These are phyloP conservation scores for Planoprotostelium fungivorum DNA, from an alignment of 78 protist genomes.

Conservation along the genomic window DNA sequence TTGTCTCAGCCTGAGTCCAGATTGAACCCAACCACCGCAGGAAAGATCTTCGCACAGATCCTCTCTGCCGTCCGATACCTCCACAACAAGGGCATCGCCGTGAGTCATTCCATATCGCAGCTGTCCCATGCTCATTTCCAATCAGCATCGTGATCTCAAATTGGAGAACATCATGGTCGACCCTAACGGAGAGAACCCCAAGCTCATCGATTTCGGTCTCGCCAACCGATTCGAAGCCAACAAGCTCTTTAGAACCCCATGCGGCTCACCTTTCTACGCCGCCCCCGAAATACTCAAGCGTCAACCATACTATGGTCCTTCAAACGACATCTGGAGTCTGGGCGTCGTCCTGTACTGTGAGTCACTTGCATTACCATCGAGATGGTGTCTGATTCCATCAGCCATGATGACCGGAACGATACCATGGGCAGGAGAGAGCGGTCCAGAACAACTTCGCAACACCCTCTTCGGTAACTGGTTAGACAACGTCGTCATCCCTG, in stretches of 20 bases:
- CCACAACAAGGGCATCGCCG: conserved; percentile 50
- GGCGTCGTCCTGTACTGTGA: conserved; percentile 51
- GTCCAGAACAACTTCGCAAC: not conserved
- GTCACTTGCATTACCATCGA: not conserved
- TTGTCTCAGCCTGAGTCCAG: conserved; percentile 15
- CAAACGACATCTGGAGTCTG: conserved; percentile 64
- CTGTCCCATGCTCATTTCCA: not conserved
- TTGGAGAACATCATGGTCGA: conserved; percentile 80
- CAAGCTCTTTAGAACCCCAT: conserved; percentile 45
- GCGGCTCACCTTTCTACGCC: conserved; percentile 84
- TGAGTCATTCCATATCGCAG: not conserved
- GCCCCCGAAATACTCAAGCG: conserved; percentile 81
- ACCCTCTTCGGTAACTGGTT: not conserved
- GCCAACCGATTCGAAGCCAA: conserved; percentile 44
- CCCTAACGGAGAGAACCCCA: conserved; percentile 2
- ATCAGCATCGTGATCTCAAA: conserved; percentile 82
- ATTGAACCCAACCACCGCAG: conserved; percentile 46
- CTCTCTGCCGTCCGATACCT: conserved; percentile 59
- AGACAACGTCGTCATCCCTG: not conserved
- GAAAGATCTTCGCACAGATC: conserved; percentile 46
- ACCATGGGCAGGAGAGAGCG: not conserved
- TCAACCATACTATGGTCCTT: conserved; percentile 55
- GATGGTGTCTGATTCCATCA: not conserved
- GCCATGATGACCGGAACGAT: not conserved
- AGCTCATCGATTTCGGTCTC: conserved; percentile 77